Evolutionary conservation across 345 rosid species (phyloP).

Genomic region (Eucalyptus albens): DNA sequence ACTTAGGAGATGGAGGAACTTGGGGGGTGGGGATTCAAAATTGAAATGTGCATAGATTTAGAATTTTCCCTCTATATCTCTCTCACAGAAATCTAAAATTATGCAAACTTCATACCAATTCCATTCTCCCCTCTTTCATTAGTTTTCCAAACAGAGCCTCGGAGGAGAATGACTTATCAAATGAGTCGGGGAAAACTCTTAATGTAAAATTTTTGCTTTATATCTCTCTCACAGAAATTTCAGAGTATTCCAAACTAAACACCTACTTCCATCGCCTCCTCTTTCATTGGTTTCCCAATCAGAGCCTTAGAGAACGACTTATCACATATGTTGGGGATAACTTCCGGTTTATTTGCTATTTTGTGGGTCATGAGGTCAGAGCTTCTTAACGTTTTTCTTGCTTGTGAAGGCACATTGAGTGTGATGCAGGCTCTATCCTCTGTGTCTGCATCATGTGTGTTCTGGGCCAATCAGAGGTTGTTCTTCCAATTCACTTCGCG

Average conservation of each 20-base stretch:
- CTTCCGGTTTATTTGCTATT: neutral
- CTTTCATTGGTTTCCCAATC: neutral
- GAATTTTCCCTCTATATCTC: neutral
- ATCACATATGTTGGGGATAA: neutral
- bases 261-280: neutral
- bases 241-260: neutral
- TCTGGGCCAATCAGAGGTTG: neutral
- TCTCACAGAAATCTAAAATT: neutral
- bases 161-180: neutral
- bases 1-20: neutral
- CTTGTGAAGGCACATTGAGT: neutral
- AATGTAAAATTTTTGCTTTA: neutral
- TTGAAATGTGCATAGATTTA: neutral
- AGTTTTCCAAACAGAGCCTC: neutral
- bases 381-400: neutral
- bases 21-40: neutral
- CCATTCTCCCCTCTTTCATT: neutral
- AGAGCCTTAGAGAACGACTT: neutral
- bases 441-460: neutral
- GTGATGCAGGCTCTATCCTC: neutral
- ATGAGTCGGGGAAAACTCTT: neutral
- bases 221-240: neutral
- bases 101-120: neutral
- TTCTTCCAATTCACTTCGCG: neutral
- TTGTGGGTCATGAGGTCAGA: neutral